Conservation (phyloP, 2,329 filamentous ascomycete species). For the Zymoseptoria tritici region DNA sequence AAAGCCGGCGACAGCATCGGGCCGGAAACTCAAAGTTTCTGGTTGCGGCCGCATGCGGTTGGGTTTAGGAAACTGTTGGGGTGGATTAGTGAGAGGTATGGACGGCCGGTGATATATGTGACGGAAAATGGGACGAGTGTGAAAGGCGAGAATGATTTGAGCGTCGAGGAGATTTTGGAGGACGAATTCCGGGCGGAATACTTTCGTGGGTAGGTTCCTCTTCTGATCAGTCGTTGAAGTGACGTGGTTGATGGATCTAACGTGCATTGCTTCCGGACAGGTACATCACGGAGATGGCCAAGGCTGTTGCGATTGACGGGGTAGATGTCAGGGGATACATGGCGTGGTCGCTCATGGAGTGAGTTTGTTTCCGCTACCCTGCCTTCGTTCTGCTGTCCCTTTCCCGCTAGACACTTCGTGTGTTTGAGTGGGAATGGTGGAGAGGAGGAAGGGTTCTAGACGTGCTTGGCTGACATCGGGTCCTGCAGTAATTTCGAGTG, state of each 20-base stretch:
- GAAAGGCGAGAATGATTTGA: constrained; percentile 72
- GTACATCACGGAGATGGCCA: constrained; percentile 70
- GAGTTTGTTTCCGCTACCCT: neutral
- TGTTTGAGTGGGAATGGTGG: neutral
- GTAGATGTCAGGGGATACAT: constrained; percentile 74
- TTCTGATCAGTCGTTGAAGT: neutral
- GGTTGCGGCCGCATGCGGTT: constrained; percentile 67
- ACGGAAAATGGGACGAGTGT: constrained; percentile 84
- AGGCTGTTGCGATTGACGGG: constrained; percentile 63
- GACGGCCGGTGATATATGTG: constrained; percentile 70
- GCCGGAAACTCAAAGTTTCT: constrained; percentile 72
- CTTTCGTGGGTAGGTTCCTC: constrained; percentile 48
- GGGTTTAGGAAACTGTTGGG: constrained; percentile 71
- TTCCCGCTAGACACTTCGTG: neutral
- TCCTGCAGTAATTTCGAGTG: constrained; percentile 60
- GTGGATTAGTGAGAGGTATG: constrained; percentile 73
- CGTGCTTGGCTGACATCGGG: constrained; percentile 1
- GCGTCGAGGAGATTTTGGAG: constrained; percentile 62
- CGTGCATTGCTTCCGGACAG: neutral
- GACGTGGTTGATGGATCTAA: neutral
- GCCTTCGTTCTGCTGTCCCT: neutral
- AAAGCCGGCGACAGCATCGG: constrained; percentile 69
- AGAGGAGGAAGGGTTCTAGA: neutral
- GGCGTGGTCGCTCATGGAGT: constrained; percentile 51
- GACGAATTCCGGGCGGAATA: constrained; percentile 78